Evolutionary conservation across 495 filamentous ascomycete species (phyloP).

Genomic region (Aspergillus mulundensis): DNA sequence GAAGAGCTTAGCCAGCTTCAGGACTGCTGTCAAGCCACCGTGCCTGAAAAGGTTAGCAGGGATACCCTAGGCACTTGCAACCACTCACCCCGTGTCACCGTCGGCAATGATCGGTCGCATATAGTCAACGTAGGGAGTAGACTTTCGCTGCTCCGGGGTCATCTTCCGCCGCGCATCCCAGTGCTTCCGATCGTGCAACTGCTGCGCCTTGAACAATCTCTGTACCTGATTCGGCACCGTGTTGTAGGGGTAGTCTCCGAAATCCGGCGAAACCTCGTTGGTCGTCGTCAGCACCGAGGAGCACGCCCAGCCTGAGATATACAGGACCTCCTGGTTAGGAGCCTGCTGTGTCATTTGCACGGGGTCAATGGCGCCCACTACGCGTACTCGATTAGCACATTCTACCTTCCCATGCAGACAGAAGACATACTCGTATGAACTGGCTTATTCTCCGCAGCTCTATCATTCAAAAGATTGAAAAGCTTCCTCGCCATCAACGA

Average conservation of each 20-base stretch:
- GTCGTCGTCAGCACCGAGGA: constrained; percentile 87
- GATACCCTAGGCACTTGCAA: not conserved
- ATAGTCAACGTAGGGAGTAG: constrained; percentile 83
- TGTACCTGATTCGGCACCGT: constrained; percentile 98
- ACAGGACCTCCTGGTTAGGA: constrained; percentile 89
- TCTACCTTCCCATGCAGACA: not conserved
- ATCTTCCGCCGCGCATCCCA: constrained; percentile 80
- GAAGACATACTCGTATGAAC: constrained; percentile 74
- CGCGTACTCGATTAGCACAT: constrained; percentile 5
- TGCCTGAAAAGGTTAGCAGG: constrained; percentile 36
- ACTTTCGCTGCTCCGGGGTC: constrained; percentile 62
- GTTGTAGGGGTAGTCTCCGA: constrained; percentile 98
- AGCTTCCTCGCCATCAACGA: constrained; percentile 92
- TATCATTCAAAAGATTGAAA: constrained; percentile 78
- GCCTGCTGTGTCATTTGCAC: constrained; percentile 99
- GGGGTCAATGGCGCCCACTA: constrained; percentile 96
- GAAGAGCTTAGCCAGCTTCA: constrained; percentile 96
- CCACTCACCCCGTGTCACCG: constrained; percentile 78
- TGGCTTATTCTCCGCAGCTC: constrained; percentile 70
- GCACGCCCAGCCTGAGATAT: constrained; percentile 96
- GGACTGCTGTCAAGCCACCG: constrained; percentile 84
- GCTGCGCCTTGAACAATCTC: constrained; percentile 90
- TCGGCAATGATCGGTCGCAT: constrained; percentile 95
- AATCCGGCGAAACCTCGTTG: constrained; percentile 95
- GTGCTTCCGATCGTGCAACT: constrained; percentile 92